Evolutionary conservation across 164 flowering plant genomes (phyloP).

Genomic region (Berberis thunbergii): DNA sequence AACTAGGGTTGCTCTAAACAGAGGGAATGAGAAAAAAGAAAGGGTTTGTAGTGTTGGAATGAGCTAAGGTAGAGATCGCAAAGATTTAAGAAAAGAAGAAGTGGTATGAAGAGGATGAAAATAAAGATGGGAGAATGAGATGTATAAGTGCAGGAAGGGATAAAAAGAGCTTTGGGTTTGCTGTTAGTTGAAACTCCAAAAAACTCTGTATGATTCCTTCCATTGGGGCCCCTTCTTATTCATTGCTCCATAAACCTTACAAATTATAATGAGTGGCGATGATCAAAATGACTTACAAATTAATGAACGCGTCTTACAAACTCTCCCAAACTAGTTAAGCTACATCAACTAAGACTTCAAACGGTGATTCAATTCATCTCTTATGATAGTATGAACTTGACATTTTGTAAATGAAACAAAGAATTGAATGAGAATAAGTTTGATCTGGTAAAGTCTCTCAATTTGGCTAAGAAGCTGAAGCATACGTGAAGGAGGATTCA

Average conservation of each 20-base stretch:
- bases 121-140: no score
- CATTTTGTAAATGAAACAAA: background rate
- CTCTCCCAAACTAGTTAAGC: background rate
- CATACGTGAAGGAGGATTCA: background rate
- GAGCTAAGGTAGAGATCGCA: no score
- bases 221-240: background rate
- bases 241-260: background rate
- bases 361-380: background rate
- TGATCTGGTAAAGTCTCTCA: constrained; percentile 1
- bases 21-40: no score
- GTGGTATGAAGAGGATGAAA: no score
- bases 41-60: no score
- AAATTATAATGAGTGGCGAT: background rate
- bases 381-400: background rate
- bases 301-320: background rate
- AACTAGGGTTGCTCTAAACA: no score
- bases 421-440: background rate
- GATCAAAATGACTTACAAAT: background rate
- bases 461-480: background rate
- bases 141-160: no score
- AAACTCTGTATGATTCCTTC: no score
- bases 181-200: no score
- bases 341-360: background rate
- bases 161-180: no score
- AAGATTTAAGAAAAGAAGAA: no score